Percentiles rank a stretch among this genome's conserved stretches.
These are phyloP conservation scores for Kodamaea laetipori DNA, from an alignment of 805 yeast species.

Conservation along the genomic window DNA sequence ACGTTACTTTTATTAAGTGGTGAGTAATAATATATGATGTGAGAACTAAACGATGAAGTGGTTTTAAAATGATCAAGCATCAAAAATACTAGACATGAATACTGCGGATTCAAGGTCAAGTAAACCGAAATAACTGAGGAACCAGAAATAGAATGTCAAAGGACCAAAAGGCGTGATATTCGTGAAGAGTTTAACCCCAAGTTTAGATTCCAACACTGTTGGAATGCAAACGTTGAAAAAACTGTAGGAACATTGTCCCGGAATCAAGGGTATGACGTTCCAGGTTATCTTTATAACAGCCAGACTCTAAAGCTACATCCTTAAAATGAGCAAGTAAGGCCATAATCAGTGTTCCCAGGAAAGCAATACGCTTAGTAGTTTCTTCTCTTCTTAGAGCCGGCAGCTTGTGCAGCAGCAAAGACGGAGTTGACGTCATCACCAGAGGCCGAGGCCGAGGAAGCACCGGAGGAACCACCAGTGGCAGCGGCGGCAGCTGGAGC, in stretches of 20 bases:
- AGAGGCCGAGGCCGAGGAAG: background rate
- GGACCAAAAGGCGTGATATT: constrained; percentile 8
- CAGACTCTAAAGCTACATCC: constrained; percentile 8
- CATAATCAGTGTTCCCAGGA: background rate
- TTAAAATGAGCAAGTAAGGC: constrained; percentile 9
- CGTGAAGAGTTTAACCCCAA: constrained; percentile 7
- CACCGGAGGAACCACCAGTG: constrained; percentile 12
- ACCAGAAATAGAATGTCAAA: constrained; percentile 5
- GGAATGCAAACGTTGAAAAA: constrained; percentile 7
- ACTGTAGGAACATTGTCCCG: constrained; percentile 1
- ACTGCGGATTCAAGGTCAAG: constrained; percentile 6
- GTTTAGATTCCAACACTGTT: constrained; percentile 7
- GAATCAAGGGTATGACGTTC: constrained; percentile 5
- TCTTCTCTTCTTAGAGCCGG: constrained; percentile 18
- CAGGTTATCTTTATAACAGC: background rate
- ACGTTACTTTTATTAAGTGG: constrained; percentile 3
- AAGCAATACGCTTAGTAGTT: constrained; percentile 16
- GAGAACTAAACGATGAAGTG: constrained; percentile 3
- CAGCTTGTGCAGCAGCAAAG: constrained; percentile 17
- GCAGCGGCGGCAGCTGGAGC: constrained; percentile 13
- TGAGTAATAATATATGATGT: constrained; percentile 8
- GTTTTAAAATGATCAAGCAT: constrained; percentile 3
- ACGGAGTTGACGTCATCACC: constrained; percentile 13
- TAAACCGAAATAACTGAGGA: constrained; percentile 7
- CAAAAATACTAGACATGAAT: background rate